A percentile compares a stretch with the other conserved stretches of the same genome.
These are phyloP conservation scores for Kluyveromyces sp. DNA, from an alignment of 1,139 yeast genomes.

Conservation along the genomic window DNA sequence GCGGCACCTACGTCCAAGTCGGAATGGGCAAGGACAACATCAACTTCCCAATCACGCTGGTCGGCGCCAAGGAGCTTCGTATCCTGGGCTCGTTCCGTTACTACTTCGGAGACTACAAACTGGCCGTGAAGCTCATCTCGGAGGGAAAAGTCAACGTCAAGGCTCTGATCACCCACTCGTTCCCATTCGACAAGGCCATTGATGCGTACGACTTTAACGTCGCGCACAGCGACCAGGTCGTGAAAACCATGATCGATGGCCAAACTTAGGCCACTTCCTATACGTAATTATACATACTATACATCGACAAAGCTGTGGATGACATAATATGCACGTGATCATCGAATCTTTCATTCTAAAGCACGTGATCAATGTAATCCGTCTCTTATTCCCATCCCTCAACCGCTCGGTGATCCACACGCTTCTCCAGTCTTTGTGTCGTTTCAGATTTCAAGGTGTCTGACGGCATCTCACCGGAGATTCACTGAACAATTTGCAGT, in stretches of 20 bases:
- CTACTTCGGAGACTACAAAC: slow-evolving; percentile 68
- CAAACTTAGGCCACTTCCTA: slow-evolving; percentile 26
- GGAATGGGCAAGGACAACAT: slow-evolving; percentile 68
- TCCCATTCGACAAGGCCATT: slow-evolving; percentile 64
- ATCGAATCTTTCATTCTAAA: too few relatives aligned
- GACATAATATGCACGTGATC: too few relatives aligned
- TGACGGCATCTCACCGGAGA: not conserved
- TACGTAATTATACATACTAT: too few relatives aligned
- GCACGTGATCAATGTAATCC: too few relatives aligned
- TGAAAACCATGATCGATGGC: slow-evolving; percentile 59
- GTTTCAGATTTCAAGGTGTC: not conserved
- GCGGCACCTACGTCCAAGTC: slow-evolving; percentile 66
- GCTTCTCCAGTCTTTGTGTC: not conserved
- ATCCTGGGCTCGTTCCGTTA: slow-evolving; percentile 79
- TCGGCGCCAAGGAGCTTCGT: slow-evolving; percentile 62
- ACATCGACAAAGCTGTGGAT: too few relatives aligned
- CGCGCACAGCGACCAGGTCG: slow-evolving; percentile 42
- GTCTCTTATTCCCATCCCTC: too few relatives aligned
- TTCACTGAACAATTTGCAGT: not conserved
- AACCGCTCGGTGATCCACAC: too few relatives aligned
- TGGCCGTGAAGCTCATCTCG: slow-evolving; percentile 61
- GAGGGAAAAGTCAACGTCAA: slow-evolving; percentile 57
- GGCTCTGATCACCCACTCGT: slow-evolving; percentile 70
- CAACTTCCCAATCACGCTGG: slow-evolving; percentile 65
- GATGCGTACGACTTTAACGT: slow-evolving; percentile 71